Percentiles rank a stretch among this genome's conserved stretches.
Conservation (phyloP, 2,329 filamentous ascomycete species). For the Ophiostoma ulmi region DNA sequence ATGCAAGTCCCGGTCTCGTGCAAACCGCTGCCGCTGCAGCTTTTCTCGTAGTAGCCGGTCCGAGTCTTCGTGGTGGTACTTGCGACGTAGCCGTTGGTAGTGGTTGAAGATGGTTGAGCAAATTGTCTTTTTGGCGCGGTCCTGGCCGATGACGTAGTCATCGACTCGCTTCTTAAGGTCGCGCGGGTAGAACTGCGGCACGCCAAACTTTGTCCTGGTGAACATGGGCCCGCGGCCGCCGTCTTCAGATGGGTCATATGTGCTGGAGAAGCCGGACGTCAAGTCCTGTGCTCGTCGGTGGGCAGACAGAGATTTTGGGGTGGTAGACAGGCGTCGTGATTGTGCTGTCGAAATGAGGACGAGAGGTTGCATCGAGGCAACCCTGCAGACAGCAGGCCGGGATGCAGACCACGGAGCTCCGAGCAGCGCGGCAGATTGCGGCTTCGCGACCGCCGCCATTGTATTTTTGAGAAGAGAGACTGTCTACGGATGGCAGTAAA, state of each 20-base stretch:
- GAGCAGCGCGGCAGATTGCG: conserved; percentile 22
- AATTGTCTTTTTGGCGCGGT: conserved; percentile 88
- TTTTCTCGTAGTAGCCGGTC: conserved; percentile 57
- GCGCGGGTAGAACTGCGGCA: conserved; percentile 59
- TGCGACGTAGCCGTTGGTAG: conserved; percentile 78
- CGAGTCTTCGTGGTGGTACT: conserved; percentile 70
- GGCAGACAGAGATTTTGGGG: conserved; percentile 30
- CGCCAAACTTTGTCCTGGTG: conserved; percentile 52
- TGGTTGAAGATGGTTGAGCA: conserved; percentile 95
- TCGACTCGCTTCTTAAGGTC: conserved; percentile 86
- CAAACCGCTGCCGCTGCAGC: conserved; percentile 63
- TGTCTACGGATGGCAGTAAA: background rate
- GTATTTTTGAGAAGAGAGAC: background rate
- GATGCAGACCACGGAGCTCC: conserved; percentile 5
- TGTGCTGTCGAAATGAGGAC: background rate
- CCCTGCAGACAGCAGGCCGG: background rate
- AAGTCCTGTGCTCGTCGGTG: conserved; percentile 46
- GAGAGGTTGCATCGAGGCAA: background rate
- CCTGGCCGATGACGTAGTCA: conserved; percentile 93
- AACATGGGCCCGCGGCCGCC: conserved; percentile 57
- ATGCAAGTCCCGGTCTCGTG: conserved; percentile 59
- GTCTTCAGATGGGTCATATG: conserved; percentile 52
- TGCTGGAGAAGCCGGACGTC: conserved; percentile 54
- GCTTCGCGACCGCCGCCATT: conserved; percentile 26
- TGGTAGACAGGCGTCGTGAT: conserved; percentile 31